Conservation (phyloP, 2,329 filamentous ascomycete genomes). For the Nemania sp. region DNA sequence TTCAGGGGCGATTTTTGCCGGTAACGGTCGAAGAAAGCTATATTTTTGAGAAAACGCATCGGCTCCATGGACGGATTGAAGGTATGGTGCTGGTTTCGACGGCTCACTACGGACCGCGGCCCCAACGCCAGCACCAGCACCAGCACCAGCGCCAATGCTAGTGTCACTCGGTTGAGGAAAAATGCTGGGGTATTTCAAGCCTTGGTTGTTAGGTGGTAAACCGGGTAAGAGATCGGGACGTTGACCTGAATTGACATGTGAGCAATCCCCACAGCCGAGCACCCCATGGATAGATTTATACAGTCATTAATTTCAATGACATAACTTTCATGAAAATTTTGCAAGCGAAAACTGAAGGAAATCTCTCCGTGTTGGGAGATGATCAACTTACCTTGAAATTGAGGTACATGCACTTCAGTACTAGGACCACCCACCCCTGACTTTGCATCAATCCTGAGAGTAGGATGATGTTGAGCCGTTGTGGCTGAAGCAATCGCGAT, state of each 20-base stretch:
- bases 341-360: conserved; percentile 34
- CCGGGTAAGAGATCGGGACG: conserved; percentile 38
- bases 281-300: no score
- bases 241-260: conserved; percentile 40
- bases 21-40: conserved; percentile 77
- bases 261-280: conserved; percentile 30
- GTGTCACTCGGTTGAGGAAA: conserved; percentile 37
- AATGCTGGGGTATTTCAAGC: conserved; percentile 38
- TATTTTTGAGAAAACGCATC: conserved; percentile 57
- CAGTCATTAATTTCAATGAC: no score
- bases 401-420: conserved; percentile 50
- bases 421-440: conserved; percentile 27
- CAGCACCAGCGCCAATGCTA: conserved; percentile 32
- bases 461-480: conserved; percentile 29
- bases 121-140: conserved; percentile 30
- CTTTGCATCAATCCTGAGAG: conserved; percentile 32
- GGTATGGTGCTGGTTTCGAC: conserved; percentile 47
- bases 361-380: conserved; percentile 10
- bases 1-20: conserved; percentile 73
- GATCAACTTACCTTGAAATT: conserved; percentile 52
- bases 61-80: conserved; percentile 52
- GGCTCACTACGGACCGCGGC: conserved; percentile 38
- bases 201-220: conserved; percentile 34
- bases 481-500: conserved; percentile 43
- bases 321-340: conserved; percentile 16